These are phyloP conservation scores for Aspergillus ochraceus DNA, from an alignment of 2,329 filamentous ascomycete genomes.

Conservation along the genomic window DNA sequence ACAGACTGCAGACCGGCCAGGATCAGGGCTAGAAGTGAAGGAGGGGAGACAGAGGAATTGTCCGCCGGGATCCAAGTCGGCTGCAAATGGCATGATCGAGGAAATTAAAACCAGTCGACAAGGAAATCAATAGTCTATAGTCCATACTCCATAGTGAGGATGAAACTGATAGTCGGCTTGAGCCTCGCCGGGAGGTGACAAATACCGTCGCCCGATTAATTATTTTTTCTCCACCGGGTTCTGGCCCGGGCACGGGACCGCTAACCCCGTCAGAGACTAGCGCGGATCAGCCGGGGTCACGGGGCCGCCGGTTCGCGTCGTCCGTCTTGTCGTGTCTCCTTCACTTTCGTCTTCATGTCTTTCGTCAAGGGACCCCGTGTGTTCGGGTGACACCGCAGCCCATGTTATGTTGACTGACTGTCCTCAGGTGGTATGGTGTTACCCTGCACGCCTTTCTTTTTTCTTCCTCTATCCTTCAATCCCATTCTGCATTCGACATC, in stretches of 20 bases:
- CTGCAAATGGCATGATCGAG: background rate
- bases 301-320: background rate
- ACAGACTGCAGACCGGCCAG: background rate
- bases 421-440: background rate
- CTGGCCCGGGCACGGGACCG: too few species aligned
- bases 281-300: background rate
- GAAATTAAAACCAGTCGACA: background rate
- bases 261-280: background rate
- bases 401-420: conserved; percentile 6
- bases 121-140: background rate
- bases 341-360: background rate
- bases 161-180: conserved; percentile 6
- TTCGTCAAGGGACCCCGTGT: background rate
- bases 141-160: background rate
- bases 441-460: conserved; percentile 7
- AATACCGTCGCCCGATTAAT: conserved; percentile 10
- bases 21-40: background rate
- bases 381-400: conserved; percentile 15
- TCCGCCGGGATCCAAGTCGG: background rate
- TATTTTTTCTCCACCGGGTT: too few species aligned
- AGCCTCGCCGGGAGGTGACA: conserved; percentile 15
- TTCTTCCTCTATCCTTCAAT: conserved; percentile 2
- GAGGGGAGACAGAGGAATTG: background rate
- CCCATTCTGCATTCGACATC: too few species aligned
- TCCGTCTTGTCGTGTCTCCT: background rate